Evolutionary conservation across 2,329 filamentous ascomycete genomes (phyloP), one percentile per base, ranked within the genome.

Genomic region (Phialophora tarda): DNA sequence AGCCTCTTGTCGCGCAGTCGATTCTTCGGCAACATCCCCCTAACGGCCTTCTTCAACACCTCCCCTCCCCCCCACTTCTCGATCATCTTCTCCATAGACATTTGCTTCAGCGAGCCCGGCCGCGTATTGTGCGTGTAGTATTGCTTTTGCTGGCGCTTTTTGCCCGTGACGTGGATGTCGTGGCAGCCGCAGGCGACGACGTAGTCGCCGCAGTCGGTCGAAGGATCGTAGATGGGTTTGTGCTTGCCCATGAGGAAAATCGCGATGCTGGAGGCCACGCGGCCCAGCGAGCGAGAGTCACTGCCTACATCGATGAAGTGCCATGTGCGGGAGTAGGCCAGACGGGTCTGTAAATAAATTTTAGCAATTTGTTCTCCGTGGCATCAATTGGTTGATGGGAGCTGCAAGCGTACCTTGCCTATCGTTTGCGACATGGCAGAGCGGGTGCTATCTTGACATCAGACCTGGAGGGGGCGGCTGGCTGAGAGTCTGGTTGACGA

Each of bases 21-120:
- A 81, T 99, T 99, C 86, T 99, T 99, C 62, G 95, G 95, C 79
- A 99, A 80, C 95, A 99, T 99, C 57, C 96, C 96, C 76, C 91
- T 90, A 48, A 99, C 96, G 1, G 96, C 95, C 78, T 93, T 91
- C 75, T 92, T 85, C 77, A 99, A 80, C 44, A 99, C 89, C 84
- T 99, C 95, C 44, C 90, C 89, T 58, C 95, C 95, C 71, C 95
- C 95, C 83, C 92, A 91, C 84, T 97, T 97, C 75, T 87, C 89
- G 85, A 97, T 95, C 84, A 99, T 87, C 72, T 88, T 87, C 76
- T 98, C 94, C 94, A 99, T 97, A 65, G 89, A 96, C 78, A 99
- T 91, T 75, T 88, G 85, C 82, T 91, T 91, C 74, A 99, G 83
- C 74, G 88, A 91, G 63, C 95, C 95, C 0, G 95, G 95, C 12